phyloP scores from a whole-genome alignment of 2,329 filamentous ascomycete species.

The Magnaporthiopsis incrustans region DNA sequence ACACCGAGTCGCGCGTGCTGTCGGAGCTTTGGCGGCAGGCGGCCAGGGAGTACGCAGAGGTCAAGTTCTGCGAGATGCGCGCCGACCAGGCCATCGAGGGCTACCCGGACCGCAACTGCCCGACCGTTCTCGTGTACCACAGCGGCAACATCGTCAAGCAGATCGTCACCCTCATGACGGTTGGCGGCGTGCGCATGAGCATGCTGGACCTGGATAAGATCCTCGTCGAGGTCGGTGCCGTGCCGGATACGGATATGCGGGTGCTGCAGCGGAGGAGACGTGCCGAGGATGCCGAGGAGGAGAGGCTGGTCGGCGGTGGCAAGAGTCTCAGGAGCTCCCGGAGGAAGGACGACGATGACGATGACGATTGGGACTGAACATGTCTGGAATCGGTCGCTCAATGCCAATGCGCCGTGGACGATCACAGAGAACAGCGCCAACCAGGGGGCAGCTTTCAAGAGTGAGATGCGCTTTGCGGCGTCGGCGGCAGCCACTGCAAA shows the following conservation, averaged over 20 bases:
- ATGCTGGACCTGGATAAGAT: conserved; percentile 73
- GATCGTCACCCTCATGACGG: conserved; percentile 75
- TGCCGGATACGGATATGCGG: conserved; percentile 71
- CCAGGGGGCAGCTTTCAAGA: background rate
- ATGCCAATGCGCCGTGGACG: background rate
- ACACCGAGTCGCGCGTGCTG: conserved; percentile 76
- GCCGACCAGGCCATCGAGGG: conserved; percentile 91
- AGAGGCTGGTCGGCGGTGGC: conserved; percentile 41
- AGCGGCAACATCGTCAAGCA: conserved; percentile 90
- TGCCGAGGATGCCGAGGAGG: conserved; percentile 53
- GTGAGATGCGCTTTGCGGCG: background rate
- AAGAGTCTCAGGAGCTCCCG: conserved; percentile 18
- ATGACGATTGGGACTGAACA: conserved; percentile 23
- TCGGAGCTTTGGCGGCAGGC: conserved; percentile 80
- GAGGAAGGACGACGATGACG: conserved; percentile 17
- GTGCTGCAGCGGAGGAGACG: conserved; percentile 55
- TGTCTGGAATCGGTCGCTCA: background rate
- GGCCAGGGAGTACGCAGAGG: conserved; percentile 77
- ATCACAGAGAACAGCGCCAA: background rate
- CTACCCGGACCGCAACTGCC: conserved; percentile 91
- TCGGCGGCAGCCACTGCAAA: no score
- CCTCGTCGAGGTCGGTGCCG: conserved; percentile 72
- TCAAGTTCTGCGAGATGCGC: conserved; percentile 96
- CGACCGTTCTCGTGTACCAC: conserved; percentile 75
- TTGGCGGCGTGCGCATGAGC: conserved; percentile 64